Base-by-base conservation (phyloP, 148 eudicot species). In the Euryodendron excelsum region DNA sequence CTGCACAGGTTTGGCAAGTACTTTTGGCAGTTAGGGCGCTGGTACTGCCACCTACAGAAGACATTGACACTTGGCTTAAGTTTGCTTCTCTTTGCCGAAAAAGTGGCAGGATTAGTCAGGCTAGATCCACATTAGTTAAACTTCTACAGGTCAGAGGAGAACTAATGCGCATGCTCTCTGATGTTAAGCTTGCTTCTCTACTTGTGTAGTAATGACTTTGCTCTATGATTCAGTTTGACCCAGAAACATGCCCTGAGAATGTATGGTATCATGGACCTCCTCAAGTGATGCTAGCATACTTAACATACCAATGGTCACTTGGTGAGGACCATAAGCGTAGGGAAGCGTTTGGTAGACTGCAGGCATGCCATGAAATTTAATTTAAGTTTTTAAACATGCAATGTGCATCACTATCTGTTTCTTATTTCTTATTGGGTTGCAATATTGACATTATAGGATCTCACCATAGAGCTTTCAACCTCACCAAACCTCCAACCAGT, bases 241-340 rank as follows among this genome's bases (percentile, higher is more conserved):
- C 98, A 67, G 98, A 96, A 81, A 86, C 89, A 80, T 87, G 89
- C 73, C 85, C 94, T 72, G 89, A 90, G 83, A 93, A 78, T 79
- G 85, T 86, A 72, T 85, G 84, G 31, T 93, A 86, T 74, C 89
- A 86, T 83, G 98, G 96, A 58, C 91, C 96, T 69, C 99, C 99
- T 76, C 93, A 91, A 81, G 99, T 93, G 75, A 91, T 96, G 89
- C 86, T 90, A 72, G 98, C 91, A 53, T 96, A 96, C 73, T 83
- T 96, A 79, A 91, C 93, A 79, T 96, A 96, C 84, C 90, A 92
- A 59, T 96, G 97, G 95, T 93, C 99, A 53, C 89, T 96, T 80
- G 99, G 99, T 73, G 99, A 96, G 76, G 98, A 93, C 76, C 90
- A 82, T 69, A 93, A 88, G 89, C 92, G 98, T n/a, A 92, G 86